These are phyloP conservation scores for Parachlorella kessleri DNA, from an alignment of 139 green algal genomes.

Conservation along the genomic window DNA sequence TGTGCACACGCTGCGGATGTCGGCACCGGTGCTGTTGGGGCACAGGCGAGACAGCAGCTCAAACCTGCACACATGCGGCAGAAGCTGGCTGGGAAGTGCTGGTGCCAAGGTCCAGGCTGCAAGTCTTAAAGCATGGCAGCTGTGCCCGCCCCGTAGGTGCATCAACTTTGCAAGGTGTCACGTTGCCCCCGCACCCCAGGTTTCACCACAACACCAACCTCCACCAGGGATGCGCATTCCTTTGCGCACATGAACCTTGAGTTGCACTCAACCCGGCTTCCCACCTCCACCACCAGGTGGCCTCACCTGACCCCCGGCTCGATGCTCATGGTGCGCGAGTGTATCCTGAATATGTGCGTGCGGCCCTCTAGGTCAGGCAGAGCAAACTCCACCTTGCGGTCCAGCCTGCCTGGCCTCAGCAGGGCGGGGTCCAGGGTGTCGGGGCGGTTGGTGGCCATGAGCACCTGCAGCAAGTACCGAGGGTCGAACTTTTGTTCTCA, in stretches of 20 bases:
- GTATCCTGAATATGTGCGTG: constrained; percentile 96
- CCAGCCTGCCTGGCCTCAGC: constrained; percentile 92
- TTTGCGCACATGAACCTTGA: background rate
- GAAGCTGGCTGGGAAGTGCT: too few species aligned
- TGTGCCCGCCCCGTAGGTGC: too few species aligned
- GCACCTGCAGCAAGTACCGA: too few species aligned
- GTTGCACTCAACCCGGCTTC: background rate
- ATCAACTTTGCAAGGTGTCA: too few species aligned
- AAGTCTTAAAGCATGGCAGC: too few species aligned
- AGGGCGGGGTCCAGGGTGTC: constrained; percentile 98
- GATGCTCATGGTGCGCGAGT: constrained; percentile 96
- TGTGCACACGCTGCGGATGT: constrained; percentile 95
- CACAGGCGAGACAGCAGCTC: constrained; percentile 96
- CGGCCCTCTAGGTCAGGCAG: constrained; percentile 94
- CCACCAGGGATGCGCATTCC: background rate
- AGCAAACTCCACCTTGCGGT: constrained; percentile 98
- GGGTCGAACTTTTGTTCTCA: too few species aligned
- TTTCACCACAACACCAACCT: too few species aligned
- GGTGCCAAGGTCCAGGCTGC: too few species aligned
- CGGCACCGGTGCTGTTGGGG: constrained; percentile 94
- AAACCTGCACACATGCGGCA: constrained; percentile 58
- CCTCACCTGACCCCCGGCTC: constrained; percentile 94
- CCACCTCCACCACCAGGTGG: background rate
- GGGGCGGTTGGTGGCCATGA: too few species aligned
- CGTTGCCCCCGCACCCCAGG: too few species aligned